These are phyloP conservation scores for Vaccinium macrocarpon DNA, from an alignment of 148 eudicot genomes.

Conservation along the genomic window DNA sequence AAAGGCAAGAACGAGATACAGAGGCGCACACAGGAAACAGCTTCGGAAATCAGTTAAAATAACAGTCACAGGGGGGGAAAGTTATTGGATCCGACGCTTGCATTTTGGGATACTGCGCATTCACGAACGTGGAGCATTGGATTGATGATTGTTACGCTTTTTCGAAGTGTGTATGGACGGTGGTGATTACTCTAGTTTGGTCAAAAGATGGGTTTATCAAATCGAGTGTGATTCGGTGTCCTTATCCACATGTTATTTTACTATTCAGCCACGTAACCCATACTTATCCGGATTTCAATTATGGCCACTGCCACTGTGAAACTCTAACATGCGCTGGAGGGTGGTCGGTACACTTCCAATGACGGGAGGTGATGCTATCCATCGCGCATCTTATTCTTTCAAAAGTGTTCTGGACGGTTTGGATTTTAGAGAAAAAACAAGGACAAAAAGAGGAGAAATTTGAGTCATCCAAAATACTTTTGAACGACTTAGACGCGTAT, in stretches of 20 bases:
- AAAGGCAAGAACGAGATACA: background rate
- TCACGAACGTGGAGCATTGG: background rate
- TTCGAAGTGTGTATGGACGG: background rate
- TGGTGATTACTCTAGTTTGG: background rate
- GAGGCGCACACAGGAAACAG: background rate
- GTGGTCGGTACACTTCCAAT: background rate
- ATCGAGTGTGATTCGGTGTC: background rate
- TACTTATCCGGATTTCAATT: constrained; percentile 31
- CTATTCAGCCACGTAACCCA: background rate
- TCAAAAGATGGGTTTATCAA: background rate
- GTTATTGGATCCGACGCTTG: background rate
- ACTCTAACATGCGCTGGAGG: background rate
- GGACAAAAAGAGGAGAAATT: too few relatives aligned
- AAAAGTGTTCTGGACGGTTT: too few relatives aligned
- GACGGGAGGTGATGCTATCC: too few relatives aligned
- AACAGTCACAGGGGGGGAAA: background rate
- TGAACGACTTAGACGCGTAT: too few relatives aligned
- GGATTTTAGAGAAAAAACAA: too few relatives aligned
- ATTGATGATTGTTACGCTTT: background rate
- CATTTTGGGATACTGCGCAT: background rate
- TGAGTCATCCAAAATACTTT: too few relatives aligned
- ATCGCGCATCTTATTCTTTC: too few relatives aligned
- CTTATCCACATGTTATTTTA: constrained; percentile 13
- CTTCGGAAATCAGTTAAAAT: background rate
- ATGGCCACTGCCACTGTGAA: constrained; percentile 16